Evolutionary conservation across 2,329 filamentous ascomycete genomes (phyloP).

Genomic region (Phaeomoniella chlamydospora): DNA sequence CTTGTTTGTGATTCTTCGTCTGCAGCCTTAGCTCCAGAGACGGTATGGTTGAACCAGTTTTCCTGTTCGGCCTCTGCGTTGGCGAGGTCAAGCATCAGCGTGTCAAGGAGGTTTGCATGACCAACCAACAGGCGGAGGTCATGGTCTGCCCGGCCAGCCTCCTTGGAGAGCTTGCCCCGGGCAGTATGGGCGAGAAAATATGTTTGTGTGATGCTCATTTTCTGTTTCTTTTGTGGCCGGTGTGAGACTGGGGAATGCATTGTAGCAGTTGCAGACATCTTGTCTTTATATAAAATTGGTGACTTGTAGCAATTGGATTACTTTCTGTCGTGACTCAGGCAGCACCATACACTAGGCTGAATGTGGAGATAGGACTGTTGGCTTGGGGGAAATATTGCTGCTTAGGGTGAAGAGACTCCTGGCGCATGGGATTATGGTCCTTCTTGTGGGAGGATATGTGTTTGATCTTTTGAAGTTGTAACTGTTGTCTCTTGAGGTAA

Average conservation of each 20-base stretch:
- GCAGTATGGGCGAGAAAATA: constrained; percentile 98
- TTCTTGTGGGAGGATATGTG: too few relatives aligned
- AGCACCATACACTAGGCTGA: constrained; percentile 1
- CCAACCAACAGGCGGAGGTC: constrained; percentile 90
- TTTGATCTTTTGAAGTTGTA: too few relatives aligned
- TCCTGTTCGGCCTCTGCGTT: constrained; percentile 93
- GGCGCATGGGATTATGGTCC: too few relatives aligned
- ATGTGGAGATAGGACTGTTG: constrained; percentile 1
- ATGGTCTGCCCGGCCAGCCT: constrained; percentile 84
- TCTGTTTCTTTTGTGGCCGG: constrained; percentile 36
- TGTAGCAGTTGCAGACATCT: neutral
- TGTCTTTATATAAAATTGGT: constrained; percentile 1
- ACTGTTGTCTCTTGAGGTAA: too few relatives aligned
- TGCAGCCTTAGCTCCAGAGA: constrained; percentile 54
- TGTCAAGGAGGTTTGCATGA: constrained; percentile 95
- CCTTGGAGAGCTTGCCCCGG: constrained; percentile 83
- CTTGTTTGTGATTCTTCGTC: constrained; percentile 40
- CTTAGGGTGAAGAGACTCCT: too few relatives aligned
- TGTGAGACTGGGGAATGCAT: neutral
- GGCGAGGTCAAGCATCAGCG: constrained; percentile 79
- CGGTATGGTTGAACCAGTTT: constrained; percentile 93
- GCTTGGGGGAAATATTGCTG: neutral
- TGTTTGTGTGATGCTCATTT: constrained; percentile 95
- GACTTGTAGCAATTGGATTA: neutral
- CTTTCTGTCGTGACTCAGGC: neutral